Conservation (phyloP, 2,329 filamentous ascomycete species). For the Zasmidium angulare region DNA sequence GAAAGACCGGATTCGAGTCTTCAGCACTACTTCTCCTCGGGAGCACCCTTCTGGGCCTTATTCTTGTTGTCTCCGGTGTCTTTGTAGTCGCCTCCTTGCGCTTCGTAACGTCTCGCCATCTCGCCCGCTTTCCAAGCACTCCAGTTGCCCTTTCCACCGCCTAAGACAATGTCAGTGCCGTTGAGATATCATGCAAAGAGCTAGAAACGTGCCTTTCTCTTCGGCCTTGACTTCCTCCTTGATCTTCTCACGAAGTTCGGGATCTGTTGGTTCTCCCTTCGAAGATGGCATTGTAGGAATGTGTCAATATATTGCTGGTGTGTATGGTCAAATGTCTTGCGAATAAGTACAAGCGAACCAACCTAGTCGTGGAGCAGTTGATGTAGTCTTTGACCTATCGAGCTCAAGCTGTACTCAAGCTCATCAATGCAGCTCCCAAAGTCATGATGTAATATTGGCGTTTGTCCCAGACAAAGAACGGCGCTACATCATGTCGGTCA, state of each 20-base stretch:
- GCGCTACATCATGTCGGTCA: neutral
- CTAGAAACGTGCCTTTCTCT: constrained; percentile 29
- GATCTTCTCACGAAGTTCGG: constrained; percentile 33
- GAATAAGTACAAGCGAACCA: no score
- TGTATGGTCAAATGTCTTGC: no score
- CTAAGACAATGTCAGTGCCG: constrained; percentile 13
- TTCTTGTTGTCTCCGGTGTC: constrained; percentile 33
- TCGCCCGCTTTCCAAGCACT: constrained; percentile 36
- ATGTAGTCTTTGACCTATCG: neutral
- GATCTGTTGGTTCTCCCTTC: constrained; percentile 35
- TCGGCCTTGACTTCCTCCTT: constrained; percentile 36
- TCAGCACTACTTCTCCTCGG: constrained; percentile 33
- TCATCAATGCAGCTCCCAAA: no score
- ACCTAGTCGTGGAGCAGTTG: no score
- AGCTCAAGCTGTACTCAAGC: neutral
- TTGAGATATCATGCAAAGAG: neutral
- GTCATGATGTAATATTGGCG: constrained; percentile 7
- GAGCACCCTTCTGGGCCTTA: constrained; percentile 31
- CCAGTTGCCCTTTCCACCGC: constrained; percentile 32
- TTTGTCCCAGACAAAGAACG: neutral
- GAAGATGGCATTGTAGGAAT: constrained; percentile 28
- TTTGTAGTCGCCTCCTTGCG: constrained; percentile 33
- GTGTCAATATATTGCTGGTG: no score
- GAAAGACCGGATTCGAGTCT: no score
- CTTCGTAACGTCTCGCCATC: constrained; percentile 33